Conservation (phyloP, 495 filamentous ascomycete species). For the Hypomontagnella monticulosa region DNA sequence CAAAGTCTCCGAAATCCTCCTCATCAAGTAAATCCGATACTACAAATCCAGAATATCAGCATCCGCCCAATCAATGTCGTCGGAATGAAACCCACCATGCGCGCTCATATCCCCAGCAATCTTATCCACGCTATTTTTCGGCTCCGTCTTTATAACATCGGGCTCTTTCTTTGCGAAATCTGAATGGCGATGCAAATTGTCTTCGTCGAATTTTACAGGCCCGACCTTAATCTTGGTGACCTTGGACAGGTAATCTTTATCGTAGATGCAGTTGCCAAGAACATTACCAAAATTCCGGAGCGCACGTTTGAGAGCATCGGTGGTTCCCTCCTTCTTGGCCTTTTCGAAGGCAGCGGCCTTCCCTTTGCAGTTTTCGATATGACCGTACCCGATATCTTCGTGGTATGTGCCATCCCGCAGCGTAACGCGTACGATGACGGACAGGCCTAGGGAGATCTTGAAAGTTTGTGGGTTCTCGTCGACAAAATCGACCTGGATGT, state of each 20-base stretch:
- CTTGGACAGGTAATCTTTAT: slow-evolving; percentile 88
- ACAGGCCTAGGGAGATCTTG: slow-evolving; percentile 82
- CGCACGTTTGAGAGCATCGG: slow-evolving; percentile 89
- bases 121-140: slow-evolving; percentile 49
- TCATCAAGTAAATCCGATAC: slow-evolving; percentile 40
- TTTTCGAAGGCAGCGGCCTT: slow-evolving; percentile 97
- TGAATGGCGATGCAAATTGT: slow-evolving; percentile 81
- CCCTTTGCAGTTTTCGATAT: slow-evolving; percentile 93
- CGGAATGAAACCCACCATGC: slow-evolving; percentile 44
- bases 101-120: slow-evolving; percentile 28
- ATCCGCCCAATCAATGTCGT: slow-evolving; percentile 45
- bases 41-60: slow-evolving; percentile 47
- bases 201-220: slow-evolving; percentile 74
- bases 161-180: slow-evolving; percentile 75
- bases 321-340: slow-evolving; percentile 97
- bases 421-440: slow-evolving; percentile 88
- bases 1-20: slow-evolving; percentile 61
- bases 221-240: slow-evolving; percentile 81
- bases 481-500: slow-evolving; percentile 91
- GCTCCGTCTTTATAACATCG: slow-evolving; percentile 43
- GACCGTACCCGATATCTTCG: slow-evolving; percentile 95
- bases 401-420: slow-evolving; percentile 92
- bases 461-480: slow-evolving; percentile 64
- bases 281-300: slow-evolving; percentile 95
- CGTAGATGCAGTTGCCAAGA: slow-evolving; percentile 96